A percentile compares a stretch with the other conserved stretches of the same genome.
Conservation (phyloP, 805 yeast genomes). For the Nakazawaea anatomiae region DNA sequence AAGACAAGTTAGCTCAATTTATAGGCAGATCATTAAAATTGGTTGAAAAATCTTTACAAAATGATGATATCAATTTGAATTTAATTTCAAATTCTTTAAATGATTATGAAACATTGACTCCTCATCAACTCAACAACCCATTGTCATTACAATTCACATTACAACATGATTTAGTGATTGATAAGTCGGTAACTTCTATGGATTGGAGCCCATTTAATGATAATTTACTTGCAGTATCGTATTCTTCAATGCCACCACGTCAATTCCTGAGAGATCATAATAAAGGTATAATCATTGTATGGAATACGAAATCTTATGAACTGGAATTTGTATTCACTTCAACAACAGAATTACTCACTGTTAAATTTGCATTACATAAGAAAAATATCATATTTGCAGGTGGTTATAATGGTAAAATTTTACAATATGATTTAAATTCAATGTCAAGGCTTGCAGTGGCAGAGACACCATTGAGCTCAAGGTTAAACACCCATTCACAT, state of each 20-base stretch:
- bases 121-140: neutral
- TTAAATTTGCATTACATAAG: constrained; percentile 25
- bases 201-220: constrained; percentile 14
- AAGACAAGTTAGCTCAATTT: constrained; percentile 5
- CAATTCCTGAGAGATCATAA: neutral
- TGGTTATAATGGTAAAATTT: constrained; percentile 29
- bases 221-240: constrained; percentile 12
- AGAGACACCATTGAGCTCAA: constrained; percentile 2
- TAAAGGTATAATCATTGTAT: constrained; percentile 25
- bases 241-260: constrained; percentile 5
- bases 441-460: constrained; percentile 1
- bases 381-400: constrained; percentile 30
- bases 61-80: neutral
- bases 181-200: constrained; percentile 12
- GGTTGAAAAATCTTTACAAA: constrained; percentile 3
- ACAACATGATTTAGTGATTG: neutral
- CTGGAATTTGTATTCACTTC: constrained; percentile 29
- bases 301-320: constrained; percentile 14
- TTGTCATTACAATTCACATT: neutral
- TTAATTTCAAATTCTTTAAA: neutral
- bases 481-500: constrained; percentile 8
- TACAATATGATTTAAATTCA: constrained; percentile 31
- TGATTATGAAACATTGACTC: neutral
- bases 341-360: constrained; percentile 22
- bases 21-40: constrained; percentile 3